Evolutionary conservation across 331 rosid genomes (phyloP).

Genomic region (Pyrus hybrid): DNA sequence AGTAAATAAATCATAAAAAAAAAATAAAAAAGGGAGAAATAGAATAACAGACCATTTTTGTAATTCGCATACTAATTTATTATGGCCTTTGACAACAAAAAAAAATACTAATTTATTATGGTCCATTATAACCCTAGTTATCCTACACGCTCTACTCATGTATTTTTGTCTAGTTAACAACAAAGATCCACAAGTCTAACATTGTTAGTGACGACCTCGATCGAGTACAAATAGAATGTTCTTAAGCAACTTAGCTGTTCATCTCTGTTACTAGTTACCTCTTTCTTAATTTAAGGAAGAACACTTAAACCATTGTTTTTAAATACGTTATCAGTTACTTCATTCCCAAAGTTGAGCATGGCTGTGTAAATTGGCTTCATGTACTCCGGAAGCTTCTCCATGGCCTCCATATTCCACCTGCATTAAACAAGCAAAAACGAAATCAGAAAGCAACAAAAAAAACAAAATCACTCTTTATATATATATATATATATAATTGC

Average conservation of each 20-base stretch:
- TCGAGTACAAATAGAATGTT: too few relatives aligned
- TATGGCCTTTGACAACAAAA: too few relatives aligned
- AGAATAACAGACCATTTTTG: neutral
- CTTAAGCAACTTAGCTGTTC: too few relatives aligned
- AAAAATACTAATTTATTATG: too few relatives aligned
- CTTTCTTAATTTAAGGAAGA: neutral
- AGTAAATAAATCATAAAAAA: neutral
- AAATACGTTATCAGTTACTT: neutral
- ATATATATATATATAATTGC: too few relatives aligned
- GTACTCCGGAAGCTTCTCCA: constrained; percentile 17
- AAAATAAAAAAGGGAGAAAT: neutral
- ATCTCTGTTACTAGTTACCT: neutral
- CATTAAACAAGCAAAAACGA: neutral
- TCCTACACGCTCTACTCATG: too few relatives aligned
- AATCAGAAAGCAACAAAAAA: neutral
- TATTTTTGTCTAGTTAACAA: too few relatives aligned
- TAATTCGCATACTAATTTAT: too few relatives aligned
- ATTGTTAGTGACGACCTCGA: too few relatives aligned
- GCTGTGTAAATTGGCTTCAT: constrained; percentile 25
- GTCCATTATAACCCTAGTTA: too few relatives aligned
- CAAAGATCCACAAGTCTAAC: too few relatives aligned
- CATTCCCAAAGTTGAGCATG: constrained; percentile 16
- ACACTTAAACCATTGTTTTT: neutral
- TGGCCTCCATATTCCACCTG: constrained; percentile 22
- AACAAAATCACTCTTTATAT: too few relatives aligned